These are phyloP conservation scores for Colletotrichum orchidophilum DNA, from an alignment of 2,329 filamentous ascomycete genomes.

Conservation along the genomic window DNA sequence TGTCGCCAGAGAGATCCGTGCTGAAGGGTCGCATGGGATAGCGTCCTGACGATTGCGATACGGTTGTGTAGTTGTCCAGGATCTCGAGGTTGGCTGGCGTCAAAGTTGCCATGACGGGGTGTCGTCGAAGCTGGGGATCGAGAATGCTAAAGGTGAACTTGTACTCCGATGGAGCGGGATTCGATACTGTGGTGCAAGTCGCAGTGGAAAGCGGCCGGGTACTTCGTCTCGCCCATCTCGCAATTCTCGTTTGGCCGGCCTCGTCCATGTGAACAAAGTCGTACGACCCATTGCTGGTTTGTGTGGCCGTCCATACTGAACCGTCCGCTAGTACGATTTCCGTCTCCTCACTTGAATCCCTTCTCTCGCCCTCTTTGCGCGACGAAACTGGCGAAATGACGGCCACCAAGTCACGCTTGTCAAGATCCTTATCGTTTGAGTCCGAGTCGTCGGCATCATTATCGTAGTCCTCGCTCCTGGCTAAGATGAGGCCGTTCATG, in stretches of 20 bases:
- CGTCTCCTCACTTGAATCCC: slow-evolving; percentile 58
- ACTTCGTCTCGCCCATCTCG: slow-evolving; percentile 72
- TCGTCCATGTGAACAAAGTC: slow-evolving; percentile 72
- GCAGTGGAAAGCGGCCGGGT: slow-evolving; percentile 37
- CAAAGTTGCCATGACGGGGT: slow-evolving; percentile 78
- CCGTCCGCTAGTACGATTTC: slow-evolving; percentile 76
- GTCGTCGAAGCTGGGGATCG: slow-evolving; percentile 72
- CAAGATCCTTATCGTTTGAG: slow-evolving; percentile 59
- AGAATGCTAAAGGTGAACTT: slow-evolving; percentile 84
- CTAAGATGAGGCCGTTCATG: slow-evolving; percentile 74
- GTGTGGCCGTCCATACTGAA: slow-evolving; percentile 64
- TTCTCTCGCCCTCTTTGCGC: slow-evolving; percentile 56
- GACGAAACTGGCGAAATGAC: slow-evolving; percentile 68
- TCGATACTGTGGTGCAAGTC: slow-evolving; percentile 34
- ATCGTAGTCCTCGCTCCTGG: slow-evolving; percentile 75
- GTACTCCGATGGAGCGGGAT: slow-evolving; percentile 48
- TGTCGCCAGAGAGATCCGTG: slow-evolving; percentile 29
- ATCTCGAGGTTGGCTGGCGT: slow-evolving; percentile 73
- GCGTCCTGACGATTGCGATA: slow-evolving; percentile 59
- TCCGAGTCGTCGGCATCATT: slow-evolving; percentile 53
- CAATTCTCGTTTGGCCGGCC: slow-evolving; percentile 66
- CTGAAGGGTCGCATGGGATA: slow-evolving; percentile 53
- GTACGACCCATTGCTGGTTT: slow-evolving; percentile 66
- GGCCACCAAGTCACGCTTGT: slow-evolving; percentile 67
- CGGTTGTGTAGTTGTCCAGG: slow-evolving; percentile 71